These are phyloP conservation scores for Halophytophthora polymorphica DNA, from an alignment of 352 stramenopile genomes.

Conservation along the genomic window DNA sequence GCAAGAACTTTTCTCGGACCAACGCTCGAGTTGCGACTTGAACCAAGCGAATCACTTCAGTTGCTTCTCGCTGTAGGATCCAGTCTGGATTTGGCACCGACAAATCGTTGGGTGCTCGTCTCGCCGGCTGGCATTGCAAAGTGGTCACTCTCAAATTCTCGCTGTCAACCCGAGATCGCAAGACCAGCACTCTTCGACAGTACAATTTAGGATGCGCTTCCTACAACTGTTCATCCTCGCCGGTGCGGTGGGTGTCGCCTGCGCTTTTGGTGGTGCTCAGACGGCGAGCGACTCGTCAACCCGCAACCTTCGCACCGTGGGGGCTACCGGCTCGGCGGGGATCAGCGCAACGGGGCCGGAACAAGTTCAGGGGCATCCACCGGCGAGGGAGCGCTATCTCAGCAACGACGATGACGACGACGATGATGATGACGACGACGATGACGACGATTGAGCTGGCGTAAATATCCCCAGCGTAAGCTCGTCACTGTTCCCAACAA, in stretches of 20 bases:
- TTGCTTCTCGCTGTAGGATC: no score
- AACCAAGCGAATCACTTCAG: no score
- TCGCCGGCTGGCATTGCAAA: neutral
- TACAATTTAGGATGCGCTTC: constrained; percentile 3
- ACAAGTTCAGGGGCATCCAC: neutral
- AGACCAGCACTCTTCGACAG: neutral
- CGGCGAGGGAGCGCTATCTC: neutral
- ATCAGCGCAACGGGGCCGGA: neutral
- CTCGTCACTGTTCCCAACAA: no score
- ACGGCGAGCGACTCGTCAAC: neutral
- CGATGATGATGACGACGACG: constrained; percentile 8
- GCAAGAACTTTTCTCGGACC: no score
- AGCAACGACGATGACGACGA: constrained; percentile 4
- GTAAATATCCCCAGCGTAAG: no score
- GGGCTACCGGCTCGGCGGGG: no score
- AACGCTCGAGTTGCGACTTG: no score
- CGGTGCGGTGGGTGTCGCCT: neutral
- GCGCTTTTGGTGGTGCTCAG: neutral
- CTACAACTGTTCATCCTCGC: constrained; percentile 1
- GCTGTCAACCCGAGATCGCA: no score
- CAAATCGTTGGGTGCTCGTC: neutral
- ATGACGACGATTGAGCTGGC: neutral
- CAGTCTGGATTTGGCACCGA: no score
- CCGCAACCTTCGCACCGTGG: neutral
- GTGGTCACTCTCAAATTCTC: no score